Evolutionary conservation across 2,329 filamentous ascomycete genomes (phyloP), one percentile per base, ranked within the genome.

Genomic region (Diplocarpon rosae): DNA sequence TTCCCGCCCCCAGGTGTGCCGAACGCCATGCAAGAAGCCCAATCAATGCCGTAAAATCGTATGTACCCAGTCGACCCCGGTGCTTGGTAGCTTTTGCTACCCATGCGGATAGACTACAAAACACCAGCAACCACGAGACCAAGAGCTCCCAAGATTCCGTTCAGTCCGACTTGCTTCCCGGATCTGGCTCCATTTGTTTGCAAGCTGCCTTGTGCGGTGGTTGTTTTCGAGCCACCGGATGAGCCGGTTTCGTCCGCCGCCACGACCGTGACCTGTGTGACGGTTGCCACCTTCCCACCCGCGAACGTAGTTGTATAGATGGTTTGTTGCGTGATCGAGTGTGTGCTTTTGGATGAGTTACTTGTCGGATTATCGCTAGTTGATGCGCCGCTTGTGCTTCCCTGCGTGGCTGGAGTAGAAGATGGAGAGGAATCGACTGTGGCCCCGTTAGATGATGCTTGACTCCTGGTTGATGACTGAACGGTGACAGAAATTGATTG

Each of bases 301-400:
- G 55, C 39, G 7, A 55, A 29, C 1, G 56, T 60, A 3, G 57
- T 56, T 8, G 56, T 59, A 33, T 43, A 56, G 10, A 59, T 49
- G n/a, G 51, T 46, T 42, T 51, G 47, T 32, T 54, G 51, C 6
- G 56, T 56, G 40, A 51, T 43, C 4, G 50, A 53, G 24, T 38
- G 32, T n/a, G 43, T 48, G 6, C 36, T 46, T 10, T 40, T 45
- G 17, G 47, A 17, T 10, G 20, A 42, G 10, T 42, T 37, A 16
- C 37, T 46, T n/a, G 35, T 38, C 20, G 20, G 7, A 4, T 3
- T 24, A 7, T 7, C 49, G 6, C 36, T 46, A 8, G 44, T 45
- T 27, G 47, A 24, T 10, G 20, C 42, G 10, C 39, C 38, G 20
- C 37, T 46, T n/a, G 35, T 38, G 20, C 33, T 43, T 15, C 50